Evolutionary conservation across 2,329 filamentous ascomycete species (phyloP).

Genomic region (Plectosphaerella plurivora): DNA sequence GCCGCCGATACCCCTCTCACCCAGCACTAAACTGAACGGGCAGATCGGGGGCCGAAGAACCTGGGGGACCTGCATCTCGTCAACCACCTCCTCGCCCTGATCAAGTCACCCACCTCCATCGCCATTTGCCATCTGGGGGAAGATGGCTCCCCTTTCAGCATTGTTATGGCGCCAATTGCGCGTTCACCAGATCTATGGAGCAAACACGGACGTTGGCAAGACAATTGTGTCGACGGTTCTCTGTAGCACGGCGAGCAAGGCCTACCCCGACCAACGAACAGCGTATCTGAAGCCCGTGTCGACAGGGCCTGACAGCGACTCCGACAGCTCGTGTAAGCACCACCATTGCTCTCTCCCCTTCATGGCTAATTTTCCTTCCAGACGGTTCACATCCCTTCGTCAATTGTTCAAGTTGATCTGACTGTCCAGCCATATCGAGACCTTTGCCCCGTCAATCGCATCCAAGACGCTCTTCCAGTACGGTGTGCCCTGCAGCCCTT

Average conservation of each 20-base stretch:
- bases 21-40: too few species aligned
- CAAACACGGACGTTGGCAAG: conserved; percentile 83
- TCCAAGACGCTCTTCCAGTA: conserved; percentile 65
- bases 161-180: conserved; percentile 65
- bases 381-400: not conserved
- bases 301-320: conserved; percentile 65
- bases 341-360: not conserved
- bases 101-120: not conserved
- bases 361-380: not conserved
- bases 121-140: not conserved
- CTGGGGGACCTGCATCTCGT: not conserved
- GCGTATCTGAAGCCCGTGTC: conserved; percentile 79
- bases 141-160: conserved; percentile 47
- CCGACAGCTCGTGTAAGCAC: conserved; percentile 60
- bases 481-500: conserved; percentile 70
- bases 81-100: not conserved
- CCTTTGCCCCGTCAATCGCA: conserved; percentile 47
- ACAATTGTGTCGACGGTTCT: conserved; percentile 74
- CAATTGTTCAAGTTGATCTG: not conserved
- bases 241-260: conserved; percentile 53
- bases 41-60: too few species aligned
- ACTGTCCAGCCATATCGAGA: conserved; percentile 53
- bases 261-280: conserved; percentile 40
- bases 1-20: too few species aligned
- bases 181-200: conserved; percentile 73